Evolutionary conservation across 1,284 basidiomycete genomes (phyloP), one percentile per base, ranked within the genome.

Genomic region (Cystobasidium slooffiae): DNA sequence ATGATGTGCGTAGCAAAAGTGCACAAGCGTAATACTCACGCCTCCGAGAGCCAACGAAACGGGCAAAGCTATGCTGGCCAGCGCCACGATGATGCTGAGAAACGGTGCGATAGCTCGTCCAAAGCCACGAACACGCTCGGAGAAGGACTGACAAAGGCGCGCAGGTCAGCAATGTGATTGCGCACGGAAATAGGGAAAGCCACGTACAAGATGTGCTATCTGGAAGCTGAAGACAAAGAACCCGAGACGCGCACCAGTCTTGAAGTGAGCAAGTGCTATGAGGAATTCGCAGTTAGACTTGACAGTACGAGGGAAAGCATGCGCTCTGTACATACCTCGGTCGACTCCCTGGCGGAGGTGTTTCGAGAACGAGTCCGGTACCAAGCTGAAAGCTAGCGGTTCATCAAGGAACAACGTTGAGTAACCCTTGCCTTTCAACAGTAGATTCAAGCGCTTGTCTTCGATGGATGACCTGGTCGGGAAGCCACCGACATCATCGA

Each of bases 401-500:
- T 80, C 79, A 43, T 78, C 74, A 47, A 80, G 75, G 43, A 70
- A 68, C 22, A 74, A 72, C 18, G 75, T 76, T 22, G 68, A 61
- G 75, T 78, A 80, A 22, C 80, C 80, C 51, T 76, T 70, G 18
- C 79, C 79, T 22, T 70, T 72, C 3, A 80, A 67, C 31, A 79
- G 61, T 10, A 77, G 75, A 44, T 76, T 77, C 68, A 76, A 66
- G 46, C 77, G 75, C 2, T 76, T 77, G 64, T 80, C 80, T 70
- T 78, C 79, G 22, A 80, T 65, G 72, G 79, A 80, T 10, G 76
- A 76, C 39, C 76, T 72, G 52, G 77, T 68, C 0, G 80, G 80
- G 65, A 80, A 80, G 7, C 80, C 80, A 18, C 80, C 80, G 66
- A 80, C 79, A 24, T 78, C 77, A 58, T 73, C 75, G 1, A 80